Base-by-base conservation (phyloP, 208 protist genomes). In the Crithidia brevicula region DNA sequence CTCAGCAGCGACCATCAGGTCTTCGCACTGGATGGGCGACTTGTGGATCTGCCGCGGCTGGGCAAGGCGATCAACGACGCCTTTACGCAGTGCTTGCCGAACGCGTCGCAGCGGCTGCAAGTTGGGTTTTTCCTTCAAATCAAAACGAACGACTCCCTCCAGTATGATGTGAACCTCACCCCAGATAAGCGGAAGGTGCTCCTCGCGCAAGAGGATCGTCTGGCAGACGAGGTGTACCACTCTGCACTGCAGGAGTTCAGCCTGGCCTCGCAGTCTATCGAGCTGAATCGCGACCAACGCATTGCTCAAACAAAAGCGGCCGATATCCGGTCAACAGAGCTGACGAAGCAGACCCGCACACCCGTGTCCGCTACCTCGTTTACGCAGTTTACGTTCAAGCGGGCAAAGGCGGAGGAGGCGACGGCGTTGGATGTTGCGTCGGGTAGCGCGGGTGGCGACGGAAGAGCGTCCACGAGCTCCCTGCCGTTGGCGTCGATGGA, bases 141-240 rank as follows among this genome's bases (percentile, higher is more conserved):
- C 3, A 60, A 58, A 47, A 77, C 65, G 4, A 74, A 72, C 27
- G 56, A 59, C 15, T 56, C 30, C 34, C 38, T 83, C 61, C 53
- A 57, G 36, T 96, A 93, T 72, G 91, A 96, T 54, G 86, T 96
- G 22, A 96, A 96, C 65, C 67, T 96, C 20, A 72, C 80, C 7
- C 91, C 91, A 1, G 89, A 92, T 67, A 91, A 91, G 66, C 76
- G 85, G 47, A 87, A 89, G 68, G 85, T 88, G 46, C 40, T 86
- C 33, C 49, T 91, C 18, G 72, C 60, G n/a, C 58, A 83, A 40
- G 85, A 86, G 67, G 76, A 84, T 9, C 50, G 43, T 16, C 47
- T 85, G 15, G 70, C 82, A 4, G 77, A 78, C 7, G 76, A 85
- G 51, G 31, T 91, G 23, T 72, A 86, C 45, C 61, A 61, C 16